Percentiles rank a stretch among this genome's conserved stretches.
Evolutionary conservation across 371 early-diverging fungal genomes (phyloP).

Genomic region (Nematocida minor): DNA sequence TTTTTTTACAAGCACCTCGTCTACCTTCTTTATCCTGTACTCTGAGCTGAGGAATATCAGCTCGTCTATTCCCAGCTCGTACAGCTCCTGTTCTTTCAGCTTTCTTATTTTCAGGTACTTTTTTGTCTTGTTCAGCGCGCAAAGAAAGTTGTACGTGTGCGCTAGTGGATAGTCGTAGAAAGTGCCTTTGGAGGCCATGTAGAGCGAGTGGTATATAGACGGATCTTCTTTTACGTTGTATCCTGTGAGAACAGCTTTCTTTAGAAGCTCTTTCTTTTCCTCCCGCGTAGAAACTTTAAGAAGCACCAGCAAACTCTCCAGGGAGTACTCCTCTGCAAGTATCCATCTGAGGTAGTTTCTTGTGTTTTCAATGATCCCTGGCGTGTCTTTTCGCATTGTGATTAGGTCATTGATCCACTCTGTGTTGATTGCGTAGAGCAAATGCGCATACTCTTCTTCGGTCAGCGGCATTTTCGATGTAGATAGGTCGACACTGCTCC

Average conservation of each 20-base stretch:
- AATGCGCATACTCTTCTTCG: slow-evolving; percentile 39
- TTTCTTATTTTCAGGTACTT: slow-evolving; percentile 8
- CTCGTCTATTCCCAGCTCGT: slow-evolving; percentile 32
- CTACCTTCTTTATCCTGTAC: slow-evolving; percentile 26
- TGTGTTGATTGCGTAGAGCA: slow-evolving; percentile 37
- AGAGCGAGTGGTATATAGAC: slow-evolving; percentile 21
- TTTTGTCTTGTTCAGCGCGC: slow-evolving; percentile 10
- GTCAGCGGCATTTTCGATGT: not conserved
- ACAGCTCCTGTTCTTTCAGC: slow-evolving; percentile 35
- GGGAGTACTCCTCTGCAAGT: slow-evolving; percentile 40
- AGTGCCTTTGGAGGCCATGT: slow-evolving; percentile 21
- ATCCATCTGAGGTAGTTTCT: slow-evolving; percentile 47
- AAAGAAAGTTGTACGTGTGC: slow-evolving; percentile 45
- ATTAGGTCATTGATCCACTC: slow-evolving; percentile 47
- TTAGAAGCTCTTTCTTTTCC: slow-evolving; percentile 43
- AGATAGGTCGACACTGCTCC: not conserved
- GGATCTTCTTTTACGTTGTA: slow-evolving; percentile 37
- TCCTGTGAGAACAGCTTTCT: slow-evolving; percentile 32
- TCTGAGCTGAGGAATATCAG: slow-evolving; percentile 47
- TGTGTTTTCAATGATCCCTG: slow-evolving; percentile 48
- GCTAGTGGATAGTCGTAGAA: slow-evolving; percentile 44
- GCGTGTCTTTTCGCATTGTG: slow-evolving; percentile 22
- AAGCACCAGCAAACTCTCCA: slow-evolving; percentile 26
- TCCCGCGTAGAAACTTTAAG: slow-evolving; percentile 41
- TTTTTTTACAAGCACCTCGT: slow-evolving; percentile 27